Base-by-base conservation (phyloP, 2,329 filamentous ascomycete species). In the Verticillium zaregamsianum region DNA sequence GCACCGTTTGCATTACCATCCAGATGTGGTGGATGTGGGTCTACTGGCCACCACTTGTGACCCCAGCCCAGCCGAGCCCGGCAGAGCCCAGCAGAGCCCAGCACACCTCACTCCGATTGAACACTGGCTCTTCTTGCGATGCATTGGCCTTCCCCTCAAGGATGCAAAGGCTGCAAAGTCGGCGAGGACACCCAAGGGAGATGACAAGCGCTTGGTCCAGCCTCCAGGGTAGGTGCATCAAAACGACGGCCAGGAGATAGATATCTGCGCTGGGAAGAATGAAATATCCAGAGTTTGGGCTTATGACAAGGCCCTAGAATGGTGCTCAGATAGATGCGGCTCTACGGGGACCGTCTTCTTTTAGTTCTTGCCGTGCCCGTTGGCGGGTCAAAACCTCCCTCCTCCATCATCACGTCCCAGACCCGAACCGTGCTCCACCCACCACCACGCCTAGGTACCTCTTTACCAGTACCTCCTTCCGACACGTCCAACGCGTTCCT, bases 391-490 rank as follows among this genome's bases (percentile, higher is more conserved):
- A 56, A 45, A 59, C 49, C 54, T 61, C 49, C 32, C 52, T 55
- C 55, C 23, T 59, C 39, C n/a, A 59, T 59, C 58, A 59, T 55
- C 58, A 35, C 40, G 54, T 55, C 54, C 31, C 31, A 17, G 14
- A 31, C 31, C 54, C 25, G 11, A 15, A n/a, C 31, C 17, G 28
- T 17, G 31, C 54, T 55, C 54, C 54, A 54, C 58, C 57, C 40
- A 23, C 58, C 45, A n/a, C 20, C 58, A 28, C 15, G 37, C 33
- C 14, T 45, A 28, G 54, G 54, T 55, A 55, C 55, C 45, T 49
- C n/a, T 49, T 49, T 12, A 49, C 8, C n/a, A 7, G 45, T 25
- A 49, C 45, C 45, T 49, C 11, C 45, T 9, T 25, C 20, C 45
- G 45, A 49, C 45, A 49, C 45, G 45, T 49, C 45, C 17, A 39